Evolutionary conservation across 768 basidiomycete genomes (phyloP), one percentile per base, ranked within the genome.

Genomic region (Leccinum disarticulatum): DNA sequence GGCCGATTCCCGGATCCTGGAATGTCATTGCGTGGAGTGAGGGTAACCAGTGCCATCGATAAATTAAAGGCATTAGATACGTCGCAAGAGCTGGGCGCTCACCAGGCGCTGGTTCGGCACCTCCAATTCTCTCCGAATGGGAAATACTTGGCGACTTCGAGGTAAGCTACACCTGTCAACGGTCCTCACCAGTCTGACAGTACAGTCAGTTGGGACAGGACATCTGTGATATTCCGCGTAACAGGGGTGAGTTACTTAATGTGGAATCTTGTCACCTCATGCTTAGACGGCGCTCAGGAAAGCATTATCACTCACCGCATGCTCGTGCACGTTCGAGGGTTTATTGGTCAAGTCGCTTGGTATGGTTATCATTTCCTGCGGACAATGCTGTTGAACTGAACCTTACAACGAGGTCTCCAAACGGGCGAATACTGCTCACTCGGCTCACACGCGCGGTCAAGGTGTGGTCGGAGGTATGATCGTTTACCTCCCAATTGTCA

Each of bases 51-150:
- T 13, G 72, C 81, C 13, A 72, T 79, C 25, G 78, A 80, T 47
- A 78, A 76, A 50, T 58, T 83, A 56, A 77, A 75, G 66, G 66
- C 61, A 47, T 63, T 83, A 59, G 68, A 68, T 48, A 67, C 73
- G 43, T 77, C 76, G 9, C 79, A 83, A 60, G 78, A 77, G 52
- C 64, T 80, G 52, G 74, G 69, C 22, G 77, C 78, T 19, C 82
- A 83, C 56, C 72, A 74, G 48, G 83, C 82, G 6, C 76, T 84
- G 27, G 82, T 83, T 19, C 70, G 81, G 51, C 81, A 83, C 62
- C 66, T 83, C 50, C 81, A 84, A 59, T 83, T 83, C 67, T 83
- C 83, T 14, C 83, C 83, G 5, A 78, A 81, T 62, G 82, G 82
- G 38, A 76, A 77, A 63, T 81, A 77, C 64, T 62, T 83, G 61